A percentile compares a stretch with the other conserved stretches of the same genome.
phyloP scores from a whole-genome alignment of 352 stramenopile genomes.

The Thraustochytrium sp. region DNA sequence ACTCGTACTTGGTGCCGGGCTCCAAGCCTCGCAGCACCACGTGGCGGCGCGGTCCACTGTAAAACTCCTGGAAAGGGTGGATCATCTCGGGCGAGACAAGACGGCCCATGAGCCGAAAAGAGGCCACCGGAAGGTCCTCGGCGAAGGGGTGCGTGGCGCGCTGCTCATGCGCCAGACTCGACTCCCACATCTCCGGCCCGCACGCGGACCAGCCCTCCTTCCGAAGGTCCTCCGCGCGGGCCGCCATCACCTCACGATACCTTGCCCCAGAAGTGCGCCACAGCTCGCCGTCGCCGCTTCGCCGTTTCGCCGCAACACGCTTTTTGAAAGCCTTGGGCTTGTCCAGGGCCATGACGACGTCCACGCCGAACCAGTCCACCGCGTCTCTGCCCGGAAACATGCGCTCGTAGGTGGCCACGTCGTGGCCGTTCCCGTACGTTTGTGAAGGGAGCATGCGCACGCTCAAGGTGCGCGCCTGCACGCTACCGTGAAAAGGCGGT shows the following conservation, averaged over 20 bases:
- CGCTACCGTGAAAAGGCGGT: neutral
- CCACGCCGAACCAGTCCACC: neutral
- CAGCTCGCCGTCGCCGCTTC: neutral
- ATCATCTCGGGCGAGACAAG: neutral
- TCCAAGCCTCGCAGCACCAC: neutral
- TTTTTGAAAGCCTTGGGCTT: neutral
- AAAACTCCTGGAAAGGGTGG: neutral
- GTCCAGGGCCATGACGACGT: neutral
- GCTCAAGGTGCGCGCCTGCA: neutral
- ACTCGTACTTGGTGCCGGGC: slow-evolving; percentile 20
- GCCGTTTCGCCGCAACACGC: neutral
- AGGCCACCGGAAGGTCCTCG: neutral
- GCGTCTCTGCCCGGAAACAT: neutral
- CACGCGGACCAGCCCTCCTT: neutral
- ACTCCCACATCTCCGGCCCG: neutral
- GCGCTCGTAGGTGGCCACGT: neutral
- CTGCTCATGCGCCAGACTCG: neutral
- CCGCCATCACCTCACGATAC: neutral
- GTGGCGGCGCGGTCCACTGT: neutral
- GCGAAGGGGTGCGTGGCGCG: neutral
- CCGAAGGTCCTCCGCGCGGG: neutral
- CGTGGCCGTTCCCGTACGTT: slow-evolving; percentile 2
- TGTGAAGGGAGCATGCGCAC: neutral
- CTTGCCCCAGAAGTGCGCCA: neutral
- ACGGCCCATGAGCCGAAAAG: neutral